Percentiles rank a stretch among this genome's conserved stretches.
These are phyloP conservation scores for Cryptomeria japonica DNA, from an alignment of 75 land plant species.

Conservation along the genomic window DNA sequence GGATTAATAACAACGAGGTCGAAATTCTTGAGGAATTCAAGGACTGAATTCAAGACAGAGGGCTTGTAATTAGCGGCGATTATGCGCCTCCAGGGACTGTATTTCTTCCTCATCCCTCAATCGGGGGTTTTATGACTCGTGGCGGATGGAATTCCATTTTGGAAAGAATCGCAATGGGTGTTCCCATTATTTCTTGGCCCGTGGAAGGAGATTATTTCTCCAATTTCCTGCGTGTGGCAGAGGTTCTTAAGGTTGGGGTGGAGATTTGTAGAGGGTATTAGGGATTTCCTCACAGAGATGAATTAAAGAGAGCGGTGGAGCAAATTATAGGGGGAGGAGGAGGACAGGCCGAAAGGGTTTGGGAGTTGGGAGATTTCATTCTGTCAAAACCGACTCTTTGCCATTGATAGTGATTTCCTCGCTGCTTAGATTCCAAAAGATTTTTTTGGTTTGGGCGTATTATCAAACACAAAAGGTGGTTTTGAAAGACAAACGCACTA, in stretches of 20 bases:
- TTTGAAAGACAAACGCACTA: too few species aligned
- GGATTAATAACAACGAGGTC: too few species aligned
- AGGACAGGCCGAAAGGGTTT: neutral
- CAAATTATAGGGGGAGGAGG: too few species aligned
- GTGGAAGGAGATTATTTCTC: neutral
- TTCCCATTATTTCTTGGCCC: slow-evolving; percentile 15
- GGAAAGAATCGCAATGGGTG: slow-evolving; percentile 16
- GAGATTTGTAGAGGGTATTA: too few species aligned
- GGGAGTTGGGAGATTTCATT: neutral
- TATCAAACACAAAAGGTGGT: too few species aligned
- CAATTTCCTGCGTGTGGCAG: neutral
- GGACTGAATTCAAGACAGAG: neutral
- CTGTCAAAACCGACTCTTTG: too few species aligned
- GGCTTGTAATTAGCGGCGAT: neutral
- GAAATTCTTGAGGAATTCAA: neutral
- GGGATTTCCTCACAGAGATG: too few species aligned
- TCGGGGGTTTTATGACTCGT: slow-evolving; percentile 17
- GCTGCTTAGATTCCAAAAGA: too few species aligned
- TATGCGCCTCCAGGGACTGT: neutral
- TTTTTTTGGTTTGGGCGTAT: too few species aligned
- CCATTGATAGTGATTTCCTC: too few species aligned
- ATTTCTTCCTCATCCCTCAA: slow-evolving; percentile 6
- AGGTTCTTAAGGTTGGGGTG: neutral
- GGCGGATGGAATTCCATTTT: slow-evolving; percentile 18
- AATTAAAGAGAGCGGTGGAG: too few species aligned